Evolutionary conservation across 2,329 filamentous ascomycete genomes (phyloP), one percentile per base, ranked within the genome.

Genomic region (Aspergillus viridinutans): DNA sequence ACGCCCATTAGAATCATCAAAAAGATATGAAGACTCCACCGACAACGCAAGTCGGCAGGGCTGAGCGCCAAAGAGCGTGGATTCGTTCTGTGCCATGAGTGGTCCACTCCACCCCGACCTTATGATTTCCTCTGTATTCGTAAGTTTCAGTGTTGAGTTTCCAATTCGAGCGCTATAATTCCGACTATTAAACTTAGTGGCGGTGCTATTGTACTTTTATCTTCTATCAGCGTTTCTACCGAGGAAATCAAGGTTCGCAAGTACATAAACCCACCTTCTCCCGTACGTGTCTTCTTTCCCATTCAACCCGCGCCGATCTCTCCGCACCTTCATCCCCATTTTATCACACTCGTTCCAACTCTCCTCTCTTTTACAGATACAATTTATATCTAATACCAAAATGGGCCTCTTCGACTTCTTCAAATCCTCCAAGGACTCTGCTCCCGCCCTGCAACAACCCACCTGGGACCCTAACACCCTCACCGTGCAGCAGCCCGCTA

Each of bases 401-500:
- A 64, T 64, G 62, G 57, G 62, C 40, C 58, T 65, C 53, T 67
- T 69, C 61, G 59, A 60, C 58, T 62, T 60, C 49, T 69, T 70
- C 64, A 68, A 66, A 52, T 63, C 65, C 55, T 59, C 63, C 42
- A 60, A 65, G 48, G 49, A 64, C 45, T 48, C 62, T 38, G 12
- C 63, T 28, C 55, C 52, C 1, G 42, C 49, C 14, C 52, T 57
- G 12, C 42, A 63, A 52, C 43, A 63, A 51, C 56, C 60, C 5
- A 58, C 61, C 48, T 70, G 67, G 64, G 64, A 69, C 49, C 56
- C 68, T 17, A 59, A 63, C 47, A 67, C 67, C 17, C 51, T 69
- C 54, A 63, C 66, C 40, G 68, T 69, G 64, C 60, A 67, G 28
- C 68, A 69, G 56, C 68, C 66, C 3, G 53, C 61, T 14, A 64